Percentiles rank a stretch among this genome's conserved stretches.
Evolutionary conservation across 2,329 filamentous ascomycete species (phyloP).

Genomic region (Stagonosporopsis chrysanthemi): DNA sequence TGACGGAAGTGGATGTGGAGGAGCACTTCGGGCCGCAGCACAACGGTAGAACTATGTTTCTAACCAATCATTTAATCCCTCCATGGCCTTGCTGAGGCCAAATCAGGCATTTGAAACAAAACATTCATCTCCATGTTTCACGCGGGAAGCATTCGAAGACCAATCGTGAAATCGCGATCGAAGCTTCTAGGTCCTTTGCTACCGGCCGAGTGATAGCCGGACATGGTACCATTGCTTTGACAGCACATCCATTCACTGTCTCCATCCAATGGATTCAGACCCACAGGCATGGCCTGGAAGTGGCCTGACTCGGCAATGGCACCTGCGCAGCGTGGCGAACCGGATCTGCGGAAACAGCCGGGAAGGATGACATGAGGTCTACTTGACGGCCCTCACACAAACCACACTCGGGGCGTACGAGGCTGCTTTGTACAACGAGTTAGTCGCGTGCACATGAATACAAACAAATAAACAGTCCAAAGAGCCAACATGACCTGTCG

Average conservation of each 20-base stretch:
- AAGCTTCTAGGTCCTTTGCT: constrained; percentile 11
- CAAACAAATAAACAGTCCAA: not conserved
- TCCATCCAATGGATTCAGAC: constrained; percentile 13
- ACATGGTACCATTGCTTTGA: constrained; percentile 13
- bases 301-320: constrained; percentile 16
- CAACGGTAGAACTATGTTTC: constrained; percentile 19
- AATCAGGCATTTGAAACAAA: constrained; percentile 23
- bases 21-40: constrained; percentile 19
- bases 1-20: constrained; percentile 20
- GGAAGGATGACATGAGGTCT: constrained; percentile 15
- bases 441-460: not conserved
- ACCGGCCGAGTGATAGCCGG: constrained; percentile 16
- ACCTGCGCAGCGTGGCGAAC: constrained; percentile 17
- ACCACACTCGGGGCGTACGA: not conserved
- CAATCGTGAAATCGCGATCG: constrained; percentile 7
- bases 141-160: constrained; percentile 4
- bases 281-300: constrained; percentile 12
- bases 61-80: constrained; percentile 27
- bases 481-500: not conserved
- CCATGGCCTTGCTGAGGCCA: constrained; percentile 26
- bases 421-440: not conserved
- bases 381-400: constrained; percentile 1
- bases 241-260: constrained; percentile 21
- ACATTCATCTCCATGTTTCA: constrained; percentile 19
- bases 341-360: constrained; percentile 16